phyloP scores from a whole-genome alignment of 345 rosid genomes.

The Rubroshorea leprosula region DNA sequence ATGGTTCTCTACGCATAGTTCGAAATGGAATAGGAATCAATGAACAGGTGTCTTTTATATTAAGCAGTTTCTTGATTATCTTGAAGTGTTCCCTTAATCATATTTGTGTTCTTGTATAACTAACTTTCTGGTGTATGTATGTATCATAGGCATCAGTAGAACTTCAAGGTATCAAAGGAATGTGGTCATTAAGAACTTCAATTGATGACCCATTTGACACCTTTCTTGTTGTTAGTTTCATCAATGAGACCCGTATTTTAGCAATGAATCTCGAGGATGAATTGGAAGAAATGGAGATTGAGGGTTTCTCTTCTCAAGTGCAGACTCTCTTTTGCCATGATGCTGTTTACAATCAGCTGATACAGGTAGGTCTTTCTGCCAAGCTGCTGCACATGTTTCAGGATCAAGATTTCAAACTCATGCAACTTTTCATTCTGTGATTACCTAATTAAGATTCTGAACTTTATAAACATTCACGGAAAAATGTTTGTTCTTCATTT shows the following conservation, averaged over 20 bases:
- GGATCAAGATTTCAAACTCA: no score
- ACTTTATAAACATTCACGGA: no score
- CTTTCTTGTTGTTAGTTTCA: slow-evolving; percentile 91
- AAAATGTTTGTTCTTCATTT: no score
- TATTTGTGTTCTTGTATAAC: slow-evolving; percentile 1
- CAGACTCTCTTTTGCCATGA: slow-evolving; percentile 95
- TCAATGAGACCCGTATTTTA: slow-evolving; percentile 82
- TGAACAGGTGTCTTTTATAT: slow-evolving; percentile 60
- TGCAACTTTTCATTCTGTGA: no score
- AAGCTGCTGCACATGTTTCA: not conserved
- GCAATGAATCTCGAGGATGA: slow-evolving; percentile 96
- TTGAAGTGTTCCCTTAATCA: slow-evolving; percentile 1
- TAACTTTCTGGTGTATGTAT: slow-evolving; percentile 12
- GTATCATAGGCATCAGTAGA: slow-evolving; percentile 78
- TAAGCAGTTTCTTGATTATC: slow-evolving; percentile 1
- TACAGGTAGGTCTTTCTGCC: slow-evolving; percentile 51
- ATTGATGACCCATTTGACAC: slow-evolving; percentile 86
- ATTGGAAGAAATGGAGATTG: slow-evolving; percentile 95
- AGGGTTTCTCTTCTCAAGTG: slow-evolving; percentile 79
- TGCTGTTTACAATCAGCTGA: slow-evolving; percentile 86
- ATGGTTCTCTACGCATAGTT: slow-evolving; percentile 92
- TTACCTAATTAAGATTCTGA: no score
- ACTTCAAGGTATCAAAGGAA: slow-evolving; percentile 97
- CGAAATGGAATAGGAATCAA: slow-evolving; percentile 98
- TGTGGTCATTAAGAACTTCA: slow-evolving; percentile 93